Conservation (phyloP, 192 early-diverging fungal genomes). For the Linnemannia zychae region DNA sequence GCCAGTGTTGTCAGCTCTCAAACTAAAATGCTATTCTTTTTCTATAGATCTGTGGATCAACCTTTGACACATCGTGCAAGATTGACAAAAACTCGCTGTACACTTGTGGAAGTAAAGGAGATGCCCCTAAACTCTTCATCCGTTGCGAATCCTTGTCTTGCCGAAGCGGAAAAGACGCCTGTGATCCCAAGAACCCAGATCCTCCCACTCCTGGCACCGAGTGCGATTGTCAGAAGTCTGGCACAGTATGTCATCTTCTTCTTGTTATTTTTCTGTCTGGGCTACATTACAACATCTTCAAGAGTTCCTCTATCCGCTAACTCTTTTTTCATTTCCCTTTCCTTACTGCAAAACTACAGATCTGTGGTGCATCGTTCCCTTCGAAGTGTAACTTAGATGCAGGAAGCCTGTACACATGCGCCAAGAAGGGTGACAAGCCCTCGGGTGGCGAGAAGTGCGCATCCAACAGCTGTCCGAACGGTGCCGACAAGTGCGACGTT, state of each 20-base stretch:
- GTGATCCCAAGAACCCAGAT: not conserved
- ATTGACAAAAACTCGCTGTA: not conserved
- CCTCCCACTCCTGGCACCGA: not conserved
- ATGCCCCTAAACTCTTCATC: not conserved
- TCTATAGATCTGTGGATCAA: constrained; percentile 9
- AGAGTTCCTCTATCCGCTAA: not conserved
- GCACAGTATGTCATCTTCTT: not conserved
- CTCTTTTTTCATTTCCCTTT: not conserved
- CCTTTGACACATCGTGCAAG: not conserved
- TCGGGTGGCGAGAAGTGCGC: not conserved
- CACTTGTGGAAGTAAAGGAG: not conserved
- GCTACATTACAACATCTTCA: not conserved
- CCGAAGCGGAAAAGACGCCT: not conserved
- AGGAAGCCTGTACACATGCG: not conserved
- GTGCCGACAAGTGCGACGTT: not conserved
- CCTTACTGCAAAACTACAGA: not conserved
- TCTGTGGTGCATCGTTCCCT: constrained; percentile 10
- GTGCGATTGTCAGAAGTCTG: not conserved
- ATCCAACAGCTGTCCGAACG: not conserved
- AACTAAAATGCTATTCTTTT: not conserved
- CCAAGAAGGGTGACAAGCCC: constrained; percentile 4
- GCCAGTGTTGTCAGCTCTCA: no score
- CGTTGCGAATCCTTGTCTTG: not conserved
- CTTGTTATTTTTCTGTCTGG: not conserved
- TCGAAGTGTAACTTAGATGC: not conserved